Evolutionary conservation across 2,329 filamentous ascomycete genomes (phyloP).

Genomic region (Phyllachora maydis): DNA sequence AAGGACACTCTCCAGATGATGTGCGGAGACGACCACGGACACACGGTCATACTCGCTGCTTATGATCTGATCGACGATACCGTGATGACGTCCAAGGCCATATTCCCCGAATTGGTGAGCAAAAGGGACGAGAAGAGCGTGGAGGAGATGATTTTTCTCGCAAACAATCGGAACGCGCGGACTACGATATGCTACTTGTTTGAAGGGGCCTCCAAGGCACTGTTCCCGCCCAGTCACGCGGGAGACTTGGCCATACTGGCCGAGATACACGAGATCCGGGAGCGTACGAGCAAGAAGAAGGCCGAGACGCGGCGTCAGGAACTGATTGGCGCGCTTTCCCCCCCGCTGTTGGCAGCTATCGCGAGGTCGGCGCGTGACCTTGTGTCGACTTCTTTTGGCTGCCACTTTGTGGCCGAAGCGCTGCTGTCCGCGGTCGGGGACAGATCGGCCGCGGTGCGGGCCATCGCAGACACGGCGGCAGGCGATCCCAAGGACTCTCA

Average conservation of each 20-base stretch:
- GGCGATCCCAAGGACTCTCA: conserved; percentile 25
- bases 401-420: conserved; percentile 68
- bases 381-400: conserved; percentile 58
- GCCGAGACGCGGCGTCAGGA: conserved; percentile 55
- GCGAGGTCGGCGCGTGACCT: conserved; percentile 46
- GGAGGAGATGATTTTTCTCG: conserved; percentile 42
- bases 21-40: conserved; percentile 60
- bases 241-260: conserved; percentile 50
- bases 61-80: conserved; percentile 93
- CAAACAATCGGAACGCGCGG: conserved; percentile 43
- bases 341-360: conserved; percentile 56
- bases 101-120: conserved; percentile 71
- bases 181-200: conserved; percentile 65
- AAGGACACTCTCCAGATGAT: conserved; percentile 77
- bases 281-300: conserved; percentile 84
- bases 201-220: conserved; percentile 38
- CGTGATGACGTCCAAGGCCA: conserved; percentile 63
- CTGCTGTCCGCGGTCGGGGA: conserved; percentile 59
- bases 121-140: conserved; percentile 41
- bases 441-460: conserved; percentile 52
- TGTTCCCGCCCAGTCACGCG: conserved; percentile 40
- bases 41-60: conserved; percentile 63
- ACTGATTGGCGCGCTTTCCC: conserved; percentile 52
- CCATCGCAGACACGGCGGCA: conserved; percentile 42
- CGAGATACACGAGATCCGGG: conserved; percentile 61